These are phyloP conservation scores for Dactylellina parvicollis DNA, from an alignment of 2,329 filamentous ascomycete genomes.

Conservation along the genomic window DNA sequence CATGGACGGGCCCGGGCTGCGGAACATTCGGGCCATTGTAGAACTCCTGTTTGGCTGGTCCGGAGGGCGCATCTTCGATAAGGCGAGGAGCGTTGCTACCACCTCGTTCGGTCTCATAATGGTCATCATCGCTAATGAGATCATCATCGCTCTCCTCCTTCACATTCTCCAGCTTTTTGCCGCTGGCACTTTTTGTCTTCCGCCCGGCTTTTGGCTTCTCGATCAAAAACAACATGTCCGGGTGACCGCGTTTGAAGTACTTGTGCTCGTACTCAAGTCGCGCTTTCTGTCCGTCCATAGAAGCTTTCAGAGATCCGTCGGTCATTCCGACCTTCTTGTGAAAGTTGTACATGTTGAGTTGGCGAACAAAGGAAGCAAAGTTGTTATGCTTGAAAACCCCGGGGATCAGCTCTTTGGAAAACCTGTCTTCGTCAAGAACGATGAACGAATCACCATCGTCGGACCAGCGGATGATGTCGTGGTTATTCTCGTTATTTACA, in stretches of 20 bases:
- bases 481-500: constrained; percentile 90
- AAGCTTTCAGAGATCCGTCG: constrained; percentile 97
- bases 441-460: constrained; percentile 96
- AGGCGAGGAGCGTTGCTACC: constrained; percentile 59
- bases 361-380: constrained; percentile 79
- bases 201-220: constrained; percentile 71
- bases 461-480: constrained; percentile 95
- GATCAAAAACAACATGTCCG: constrained; percentile 75
- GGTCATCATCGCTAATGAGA: constrained; percentile 58
- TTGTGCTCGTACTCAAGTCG: constrained; percentile 98
- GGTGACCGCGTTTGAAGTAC: constrained; percentile 91
- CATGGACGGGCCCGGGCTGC: constrained; percentile 54
- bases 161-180: constrained; percentile 75
- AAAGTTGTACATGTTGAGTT: constrained; percentile 74
- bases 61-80: constrained; percentile 40
- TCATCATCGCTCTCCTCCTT: constrained; percentile 69
- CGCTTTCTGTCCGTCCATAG: constrained; percentile 95
- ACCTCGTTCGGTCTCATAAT: constrained; percentile 59
- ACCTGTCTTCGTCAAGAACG: constrained; percentile 93
- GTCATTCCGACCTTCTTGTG: constrained; percentile 83
- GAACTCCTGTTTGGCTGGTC: constrained; percentile 37
- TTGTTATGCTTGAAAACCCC: constrained; percentile 84
- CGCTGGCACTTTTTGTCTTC: constrained; percentile 63
- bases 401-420: constrained; percentile 77
- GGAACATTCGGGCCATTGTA: constrained; percentile 8